phyloP scores from a whole-genome alignment of 306 rosid genomes.

The Vigna mungo region DNA sequence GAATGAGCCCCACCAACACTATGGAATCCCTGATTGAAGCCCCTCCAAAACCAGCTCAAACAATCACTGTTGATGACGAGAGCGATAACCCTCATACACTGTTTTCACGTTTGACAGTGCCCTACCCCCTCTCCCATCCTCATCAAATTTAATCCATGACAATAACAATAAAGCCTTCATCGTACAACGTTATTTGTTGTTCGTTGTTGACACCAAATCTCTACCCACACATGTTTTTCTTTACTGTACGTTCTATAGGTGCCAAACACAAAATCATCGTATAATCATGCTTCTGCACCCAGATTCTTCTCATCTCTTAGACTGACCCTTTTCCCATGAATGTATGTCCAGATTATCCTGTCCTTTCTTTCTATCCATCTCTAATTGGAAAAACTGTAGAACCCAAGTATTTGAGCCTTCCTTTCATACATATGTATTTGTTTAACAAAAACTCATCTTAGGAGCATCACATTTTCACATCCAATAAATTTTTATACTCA shows the following conservation, averaged over 20 bases:
- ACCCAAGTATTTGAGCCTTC: neutral
- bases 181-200: neutral
- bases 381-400: neutral
- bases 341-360: neutral
- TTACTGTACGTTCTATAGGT: neutral
- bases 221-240: neutral
- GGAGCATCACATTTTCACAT: no score
- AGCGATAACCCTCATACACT: neutral
- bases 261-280: neutral
- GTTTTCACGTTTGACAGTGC: neutral
- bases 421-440: neutral
- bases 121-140: neutral
- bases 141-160: neutral
- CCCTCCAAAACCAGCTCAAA: neutral
- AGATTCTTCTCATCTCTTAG: neutral
- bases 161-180: neutral
- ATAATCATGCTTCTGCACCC: neutral
- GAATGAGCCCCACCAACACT: slow-evolving; percentile 17
- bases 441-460: neutral
- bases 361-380: neutral
- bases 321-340: neutral
- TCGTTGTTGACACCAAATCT: neutral
- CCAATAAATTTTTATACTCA: no score
- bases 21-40: neutral
- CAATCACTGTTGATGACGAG: neutral